These are phyloP conservation scores for Venustampulla echinocandica DNA, from an alignment of 495 filamentous ascomycete species.

Conservation along the genomic window DNA sequence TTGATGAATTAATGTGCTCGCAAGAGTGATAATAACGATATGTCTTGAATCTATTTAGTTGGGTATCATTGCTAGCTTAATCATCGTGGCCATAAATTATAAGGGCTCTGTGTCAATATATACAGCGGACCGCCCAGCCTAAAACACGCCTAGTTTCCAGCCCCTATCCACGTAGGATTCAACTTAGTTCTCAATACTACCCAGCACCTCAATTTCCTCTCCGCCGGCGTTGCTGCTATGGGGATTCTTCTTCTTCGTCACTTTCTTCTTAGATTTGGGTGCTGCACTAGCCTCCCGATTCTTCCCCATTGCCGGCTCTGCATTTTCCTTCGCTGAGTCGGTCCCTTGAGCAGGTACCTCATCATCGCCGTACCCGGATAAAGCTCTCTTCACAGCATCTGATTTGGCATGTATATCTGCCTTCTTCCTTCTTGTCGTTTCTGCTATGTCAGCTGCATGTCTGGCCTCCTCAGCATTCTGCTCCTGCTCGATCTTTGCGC, in stretches of 20 bases:
- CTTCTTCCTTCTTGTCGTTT: conserved; percentile 42
- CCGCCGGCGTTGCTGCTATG: conserved; percentile 13
- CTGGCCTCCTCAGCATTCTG: conserved; percentile 48
- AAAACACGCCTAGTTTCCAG: too few species aligned
- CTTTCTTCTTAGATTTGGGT: conserved; percentile 5
- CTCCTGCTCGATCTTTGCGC: conserved; percentile 54
- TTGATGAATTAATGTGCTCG: too few species aligned
- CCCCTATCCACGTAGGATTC: too few species aligned
- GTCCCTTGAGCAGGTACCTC: background rate
- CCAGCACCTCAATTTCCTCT: conserved; percentile 19
- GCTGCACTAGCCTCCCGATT: conserved; percentile 5
- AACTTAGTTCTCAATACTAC: conserved; percentile 2
- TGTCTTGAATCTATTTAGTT: too few species aligned
- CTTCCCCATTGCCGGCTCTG: background rate
- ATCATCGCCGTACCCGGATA: conserved; percentile 3
- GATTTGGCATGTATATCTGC: conserved; percentile 16
- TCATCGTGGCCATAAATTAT: too few species aligned
- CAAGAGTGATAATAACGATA: too few species aligned
- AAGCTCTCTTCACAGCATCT: conserved; percentile 2
- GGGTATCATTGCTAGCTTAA: too few species aligned
- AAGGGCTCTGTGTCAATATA: too few species aligned
- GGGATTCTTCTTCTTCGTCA: conserved; percentile 14
- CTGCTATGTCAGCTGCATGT: conserved; percentile 33
- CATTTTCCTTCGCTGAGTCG: conserved; percentile 16
- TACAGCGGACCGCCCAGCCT: too few species aligned